These are phyloP conservation scores for Chrysochromulina parva DNA, from an alignment of 78 protist species.

Conservation along the genomic window DNA sequence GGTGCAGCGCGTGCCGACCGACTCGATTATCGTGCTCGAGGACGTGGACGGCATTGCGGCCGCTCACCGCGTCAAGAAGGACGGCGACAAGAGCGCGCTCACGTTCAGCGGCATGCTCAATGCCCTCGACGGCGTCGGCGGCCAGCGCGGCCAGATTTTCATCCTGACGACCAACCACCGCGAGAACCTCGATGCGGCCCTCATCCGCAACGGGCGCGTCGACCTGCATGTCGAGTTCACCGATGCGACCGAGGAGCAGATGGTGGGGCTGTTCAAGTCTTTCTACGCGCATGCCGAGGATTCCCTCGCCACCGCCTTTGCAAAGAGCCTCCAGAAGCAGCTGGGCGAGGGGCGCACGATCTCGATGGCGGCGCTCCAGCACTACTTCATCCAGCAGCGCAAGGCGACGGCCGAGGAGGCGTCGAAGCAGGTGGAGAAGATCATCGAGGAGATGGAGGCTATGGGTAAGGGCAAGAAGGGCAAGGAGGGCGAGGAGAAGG, in stretches of 20 bases:
- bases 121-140: conserved; percentile 55
- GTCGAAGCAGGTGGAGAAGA: too few relatives aligned
- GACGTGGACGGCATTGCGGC: conserved; percentile 48
- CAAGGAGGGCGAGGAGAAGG: too few relatives aligned
- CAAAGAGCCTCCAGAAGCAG: too few relatives aligned
- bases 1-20: background rate
- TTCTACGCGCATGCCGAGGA: too few relatives aligned
- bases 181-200: conserved; percentile 48
- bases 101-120: conserved; percentile 56
- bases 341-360: too few relatives aligned
- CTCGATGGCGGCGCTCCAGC: too few relatives aligned
- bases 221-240: background rate
- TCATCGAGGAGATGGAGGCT: background rate
- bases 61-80: background rate
- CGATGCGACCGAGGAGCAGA: too few relatives aligned
- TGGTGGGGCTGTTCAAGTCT: too few relatives aligned
- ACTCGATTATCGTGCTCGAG: conserved; percentile 39
- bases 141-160: conserved; percentile 19
- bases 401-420: too few relatives aligned
- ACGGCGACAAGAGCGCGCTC: background rate
- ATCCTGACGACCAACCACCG: conserved; percentile 51
- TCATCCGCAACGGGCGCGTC: conserved; percentile 49
- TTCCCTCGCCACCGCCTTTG: too few relatives aligned
- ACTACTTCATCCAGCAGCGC: too few relatives aligned
- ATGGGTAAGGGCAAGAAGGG: background rate